Evolutionary conservation across 371 early-diverging fungal genomes (phyloP).

Genomic region (Phascolomyces articulosus): DNA sequence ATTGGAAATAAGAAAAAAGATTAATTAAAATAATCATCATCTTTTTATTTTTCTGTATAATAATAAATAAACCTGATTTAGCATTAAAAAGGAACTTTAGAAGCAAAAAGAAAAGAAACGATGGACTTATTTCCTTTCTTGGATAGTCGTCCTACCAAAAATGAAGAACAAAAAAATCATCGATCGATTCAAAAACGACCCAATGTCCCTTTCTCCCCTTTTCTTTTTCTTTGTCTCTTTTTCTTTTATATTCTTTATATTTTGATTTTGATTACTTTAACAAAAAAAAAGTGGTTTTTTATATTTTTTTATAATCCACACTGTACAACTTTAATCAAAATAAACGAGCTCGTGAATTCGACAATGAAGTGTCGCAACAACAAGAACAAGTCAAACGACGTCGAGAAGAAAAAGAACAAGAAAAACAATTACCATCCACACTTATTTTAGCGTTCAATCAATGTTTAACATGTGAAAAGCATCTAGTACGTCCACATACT

Average conservation of each 20-base stretch:
- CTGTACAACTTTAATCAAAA: background rate
- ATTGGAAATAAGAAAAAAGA: conserved; percentile 4
- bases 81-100: too few species aligned
- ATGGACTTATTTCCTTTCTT: too few species aligned
- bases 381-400: background rate
- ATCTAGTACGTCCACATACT: conserved; percentile 31
- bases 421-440: background rate
- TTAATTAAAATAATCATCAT: background rate
- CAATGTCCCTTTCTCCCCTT: background rate
- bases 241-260: background rate
- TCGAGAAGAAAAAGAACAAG: background rate
- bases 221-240: background rate
- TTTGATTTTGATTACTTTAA: too few species aligned
- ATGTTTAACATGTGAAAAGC: background rate
- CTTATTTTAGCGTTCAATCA: background rate
- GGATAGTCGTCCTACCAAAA: too few species aligned
- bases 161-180: too few species aligned
- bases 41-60: too few species aligned
- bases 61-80: too few species aligned
- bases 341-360: background rate
- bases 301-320: background rate
- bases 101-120: too few species aligned
- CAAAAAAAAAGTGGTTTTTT: too few species aligned
- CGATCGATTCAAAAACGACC: too few species aligned
- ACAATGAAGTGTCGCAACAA: background rate